Evolutionary conservation across 2,329 filamentous ascomycete species (phyloP), one percentile per base, ranked within the genome.

Genomic region (Colletotrichum brevisporum): DNA sequence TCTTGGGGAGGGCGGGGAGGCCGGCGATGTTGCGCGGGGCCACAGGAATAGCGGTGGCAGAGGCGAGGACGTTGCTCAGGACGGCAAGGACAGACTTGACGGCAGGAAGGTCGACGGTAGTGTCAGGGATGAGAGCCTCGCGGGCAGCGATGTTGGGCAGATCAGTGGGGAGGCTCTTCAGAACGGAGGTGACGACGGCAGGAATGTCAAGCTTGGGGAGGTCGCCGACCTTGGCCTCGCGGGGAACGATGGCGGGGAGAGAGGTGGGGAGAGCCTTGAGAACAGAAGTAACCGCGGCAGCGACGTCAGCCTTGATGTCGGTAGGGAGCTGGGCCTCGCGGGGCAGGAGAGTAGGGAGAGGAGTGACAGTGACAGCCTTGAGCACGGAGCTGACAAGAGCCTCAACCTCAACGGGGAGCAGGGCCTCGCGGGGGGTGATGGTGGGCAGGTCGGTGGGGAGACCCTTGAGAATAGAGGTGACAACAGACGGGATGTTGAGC

Each of bases 41-140:
- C 16, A 24, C 21, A 3, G 43, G 6, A 27, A 36, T n/a, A n/a
- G 24, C 39, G 15, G n/a, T 47, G 16, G 41, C 41, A 43, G 15
- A 15, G 41, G 41, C 41, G 41, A 43, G 41, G 55, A 58, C 18
- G 4, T 58, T 26, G n/a, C 41, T 41, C 43, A 58, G 18, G 27
- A 47, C 43, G 13, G 55, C 41, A 31, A 56, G 6, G 24, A 43
- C 21, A 10, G 18, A 41, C 5, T 18, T 26, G 36, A 24, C 53
- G 18, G 53, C 53, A 8, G 53, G 53, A 15, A 43, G 31, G 43
- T 41, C 36, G 36, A 56, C 13, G n/a, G 39, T 43, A 13, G 21
- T 50, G 47, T 18, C 47, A 18, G 47, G 47, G n/a, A 50, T 8
- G 18, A 24, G n/a, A 18, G 47, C n/a, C 47, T 21, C 47, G 47